Evolutionary conservation across 331 rosid genomes (phyloP), one percentile per base, ranked within the genome.

Genomic region (Rhamnella rubrinervis): DNA sequence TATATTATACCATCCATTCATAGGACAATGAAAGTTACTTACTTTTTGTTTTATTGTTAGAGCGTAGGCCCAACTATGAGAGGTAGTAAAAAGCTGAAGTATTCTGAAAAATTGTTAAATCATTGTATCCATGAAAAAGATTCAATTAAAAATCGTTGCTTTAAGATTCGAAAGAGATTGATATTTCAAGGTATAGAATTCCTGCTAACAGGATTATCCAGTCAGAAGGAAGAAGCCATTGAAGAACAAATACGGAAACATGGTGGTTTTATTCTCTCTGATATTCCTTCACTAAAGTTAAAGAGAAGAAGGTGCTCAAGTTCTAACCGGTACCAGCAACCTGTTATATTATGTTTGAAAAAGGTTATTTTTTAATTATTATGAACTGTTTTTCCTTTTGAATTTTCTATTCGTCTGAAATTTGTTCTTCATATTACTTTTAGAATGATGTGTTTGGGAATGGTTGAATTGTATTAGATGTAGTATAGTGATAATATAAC

Each of bases 121-220:
- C 66, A 59, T 75, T 51, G 49, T 65, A 74, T 61, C 57, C 49
- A 9, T 55, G 77, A 80, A 63, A 82, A 73, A 72, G 72, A 76
- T 26, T 62, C 82, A 62, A 58, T 70, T 63, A 73, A 68, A 50
- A 84, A 78, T 71, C 61, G 52, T 66, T 74, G 77, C 74, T 41
- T 31, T 65, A 70, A 37, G 61, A 70, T 12, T 25, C 67, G 67
- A 76, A 88, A 77, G 66, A 80, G 71, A 68, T 80, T 81, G 59
- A 81, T 88, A 63, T 87, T 93, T 78, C 90, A 77, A 55, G 96
- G 92, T 41, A 72, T 80, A 75, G 89, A 82, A 23, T 93, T 93
- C 84, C 85, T 93, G 65, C 82, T 93, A 55, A 88, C 98, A 9
- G 98, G 98, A 70, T 78, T 90, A 77, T 81, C 96, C 53, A 78